These are phyloP conservation scores for Aspergillus caelatus DNA, from an alignment of 2,329 filamentous ascomycete genomes.

Conservation along the genomic window DNA sequence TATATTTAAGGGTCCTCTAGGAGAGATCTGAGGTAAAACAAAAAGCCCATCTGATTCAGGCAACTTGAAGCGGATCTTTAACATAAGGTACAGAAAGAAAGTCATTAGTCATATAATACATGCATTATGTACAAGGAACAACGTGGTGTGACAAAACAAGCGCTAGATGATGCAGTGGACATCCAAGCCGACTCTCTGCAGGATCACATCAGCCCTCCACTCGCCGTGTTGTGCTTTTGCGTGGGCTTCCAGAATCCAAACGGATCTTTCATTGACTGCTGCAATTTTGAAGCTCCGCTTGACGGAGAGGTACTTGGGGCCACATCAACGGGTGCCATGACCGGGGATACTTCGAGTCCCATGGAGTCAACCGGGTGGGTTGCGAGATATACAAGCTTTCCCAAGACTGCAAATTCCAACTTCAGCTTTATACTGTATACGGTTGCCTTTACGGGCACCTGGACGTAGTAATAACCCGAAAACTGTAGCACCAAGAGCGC, in stretches of 20 bases:
- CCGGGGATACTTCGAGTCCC: neutral
- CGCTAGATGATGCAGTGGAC: neutral
- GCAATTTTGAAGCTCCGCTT: neutral
- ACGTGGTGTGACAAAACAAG: neutral
- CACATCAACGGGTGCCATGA: neutral
- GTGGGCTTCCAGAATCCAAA: neutral
- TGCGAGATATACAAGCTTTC: neutral
- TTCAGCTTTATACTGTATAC: neutral
- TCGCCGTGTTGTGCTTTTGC: neutral
- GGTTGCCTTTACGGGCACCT: neutral
- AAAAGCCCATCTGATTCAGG: too few relatives aligned
- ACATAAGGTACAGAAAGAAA: too few relatives aligned
- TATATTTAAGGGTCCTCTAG: too few relatives aligned
- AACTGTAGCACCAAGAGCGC: neutral
- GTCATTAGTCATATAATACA: neutral
- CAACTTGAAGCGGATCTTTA: too few relatives aligned
- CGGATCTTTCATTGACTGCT: neutral
- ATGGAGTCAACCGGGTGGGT: neutral
- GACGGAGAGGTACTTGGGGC: neutral
- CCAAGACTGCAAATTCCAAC: neutral
- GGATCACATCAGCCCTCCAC: neutral
- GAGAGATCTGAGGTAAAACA: too few relatives aligned
- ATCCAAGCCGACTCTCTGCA: neutral
- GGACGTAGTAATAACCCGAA: neutral
- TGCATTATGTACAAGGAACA: neutral